Base-by-base conservation (phyloP, 108 stramenopile genomes). In the Mayamaea pseudoterrestris region DNA sequence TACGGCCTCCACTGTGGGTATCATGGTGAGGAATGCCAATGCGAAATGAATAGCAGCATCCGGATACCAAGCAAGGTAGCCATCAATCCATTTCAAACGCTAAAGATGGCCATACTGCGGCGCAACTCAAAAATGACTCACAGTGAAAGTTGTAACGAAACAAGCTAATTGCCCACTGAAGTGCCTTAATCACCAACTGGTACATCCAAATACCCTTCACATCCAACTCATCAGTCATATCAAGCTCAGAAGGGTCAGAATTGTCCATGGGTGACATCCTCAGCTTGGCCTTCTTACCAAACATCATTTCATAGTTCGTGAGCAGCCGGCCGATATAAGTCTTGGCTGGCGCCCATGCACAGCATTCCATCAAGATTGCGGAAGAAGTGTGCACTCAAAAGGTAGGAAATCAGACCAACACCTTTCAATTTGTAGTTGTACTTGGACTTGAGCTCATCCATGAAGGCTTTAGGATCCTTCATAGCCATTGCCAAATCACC, bases 121-220 rank as follows among this genome's bases (percentile, higher is more conserved):
- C n/a, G n/a, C n/a, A n/a, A n/a, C n/a, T n/a, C n/a, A n/a, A n/a
- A n/a, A n/a, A n/a, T n/a, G n/a, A n/a, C n/a, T n/a, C n/a, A n/a
- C n/a, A n/a, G n/a, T n/a, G n/a, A 13, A 69, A 54, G 34, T 69
- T 62, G 30, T 50, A 47, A 13, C 60, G n/a, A 2, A 55, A 54
- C 7, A 68, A 18, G n/a, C 25, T 29, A 13, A 62, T 30, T 9
- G 18, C 12, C 61, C 61, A 62, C 18, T 55, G 47, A 14, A 55
- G 17, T 5, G 30, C 16, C 5, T 61, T 61, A 30, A 68, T 58
- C 30, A 53, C 12, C 2, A 37, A 41, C 34, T 58, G 50, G 44
- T 35, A 68, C 14, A 47, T 50, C 14, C 34, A 25, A 17, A 35
- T 48, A 1, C 31, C 44, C 8, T 58, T 13, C 8, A 45, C 32